These are phyloP conservation scores for Tylopilus vinaceipallidus DNA, from an alignment of 768 basidiomycete genomes.

Conservation along the genomic window DNA sequence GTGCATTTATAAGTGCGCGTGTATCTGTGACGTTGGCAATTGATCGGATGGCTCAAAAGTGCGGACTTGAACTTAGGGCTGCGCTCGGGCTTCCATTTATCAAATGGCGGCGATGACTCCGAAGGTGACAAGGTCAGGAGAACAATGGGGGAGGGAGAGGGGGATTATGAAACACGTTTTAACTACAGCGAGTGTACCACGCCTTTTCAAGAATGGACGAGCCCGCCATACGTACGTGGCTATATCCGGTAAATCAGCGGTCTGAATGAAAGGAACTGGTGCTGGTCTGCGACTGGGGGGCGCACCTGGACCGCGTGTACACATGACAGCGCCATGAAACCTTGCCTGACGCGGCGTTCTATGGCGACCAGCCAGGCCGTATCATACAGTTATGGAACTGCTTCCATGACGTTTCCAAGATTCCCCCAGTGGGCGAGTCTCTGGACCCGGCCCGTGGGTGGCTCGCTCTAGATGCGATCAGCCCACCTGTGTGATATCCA, in stretches of 20 bases:
- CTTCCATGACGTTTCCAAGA: conserved; percentile 27
- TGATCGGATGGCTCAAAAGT: conserved; percentile 32
- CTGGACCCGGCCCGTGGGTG: too few relatives aligned
- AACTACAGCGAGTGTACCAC: conserved; percentile 15
- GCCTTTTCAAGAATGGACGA: conserved; percentile 26
- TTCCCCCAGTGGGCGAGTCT: neutral
- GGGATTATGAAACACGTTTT: conserved; percentile 36
- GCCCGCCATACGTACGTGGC: conserved; percentile 14
- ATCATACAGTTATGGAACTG: conserved; percentile 25
- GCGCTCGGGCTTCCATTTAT: conserved; percentile 33
- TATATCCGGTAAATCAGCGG: conserved; percentile 37
- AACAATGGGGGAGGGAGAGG: conserved; percentile 26
- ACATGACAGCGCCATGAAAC: conserved; percentile 35
- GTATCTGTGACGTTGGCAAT: conserved; percentile 30
- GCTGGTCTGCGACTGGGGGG: too few relatives aligned
- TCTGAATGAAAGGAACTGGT: conserved; percentile 11
- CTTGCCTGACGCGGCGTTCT: conserved; percentile 32
- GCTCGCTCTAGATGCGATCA: conserved; percentile 6
- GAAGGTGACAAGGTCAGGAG: conserved; percentile 18
- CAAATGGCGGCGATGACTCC: conserved; percentile 31
- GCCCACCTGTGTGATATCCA: neutral
- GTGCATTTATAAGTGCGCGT: conserved; percentile 30
- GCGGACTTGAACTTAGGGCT: conserved; percentile 28
- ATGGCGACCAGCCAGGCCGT: conserved; percentile 29
- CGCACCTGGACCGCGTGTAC: conserved; percentile 34